Conservation (phyloP, 169 alveolate species). For the Plasmodium yoelii region DNA sequence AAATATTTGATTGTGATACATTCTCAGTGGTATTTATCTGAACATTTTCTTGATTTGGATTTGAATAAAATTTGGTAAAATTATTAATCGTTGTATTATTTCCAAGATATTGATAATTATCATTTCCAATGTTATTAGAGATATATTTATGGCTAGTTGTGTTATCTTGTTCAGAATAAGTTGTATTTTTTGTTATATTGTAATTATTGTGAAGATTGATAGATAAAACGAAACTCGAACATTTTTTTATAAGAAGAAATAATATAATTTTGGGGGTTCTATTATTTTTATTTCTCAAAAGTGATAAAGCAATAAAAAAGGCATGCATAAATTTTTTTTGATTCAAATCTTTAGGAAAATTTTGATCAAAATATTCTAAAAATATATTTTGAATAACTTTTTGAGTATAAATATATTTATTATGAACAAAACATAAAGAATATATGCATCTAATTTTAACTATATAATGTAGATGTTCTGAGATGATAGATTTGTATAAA, state of each 20-base stretch:
- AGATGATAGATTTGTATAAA: constrained; percentile 27
- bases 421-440: constrained; percentile 71
- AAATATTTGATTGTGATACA: too few relatives aligned
- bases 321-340: constrained; percentile 68
- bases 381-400: constrained; percentile 55
- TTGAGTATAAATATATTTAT: constrained; percentile 60
- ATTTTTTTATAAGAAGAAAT: constrained; percentile 18
- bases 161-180: too few relatives aligned
- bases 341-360: constrained; percentile 38
- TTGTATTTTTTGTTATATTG: background rate
- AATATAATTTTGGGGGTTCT: constrained; percentile 56
- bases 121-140: background rate
- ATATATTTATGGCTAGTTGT: background rate
- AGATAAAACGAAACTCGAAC: constrained; percentile 41
- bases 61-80: too few relatives aligned
- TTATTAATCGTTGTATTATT: background rate
- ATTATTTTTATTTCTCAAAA: constrained; percentile 69
- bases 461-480: constrained; percentile 41
- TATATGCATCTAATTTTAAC: constrained; percentile 70
- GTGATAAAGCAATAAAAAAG: constrained; percentile 64
- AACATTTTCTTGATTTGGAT: too few relatives aligned
- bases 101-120: background rate
- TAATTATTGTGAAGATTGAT: constrained; percentile 21
- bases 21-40: too few relatives aligned
- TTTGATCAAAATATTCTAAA: constrained; percentile 22